Base-by-base conservation (phyloP, 2,329 filamentous ascomycete genomes). In the Clonostachys byssicola region DNA sequence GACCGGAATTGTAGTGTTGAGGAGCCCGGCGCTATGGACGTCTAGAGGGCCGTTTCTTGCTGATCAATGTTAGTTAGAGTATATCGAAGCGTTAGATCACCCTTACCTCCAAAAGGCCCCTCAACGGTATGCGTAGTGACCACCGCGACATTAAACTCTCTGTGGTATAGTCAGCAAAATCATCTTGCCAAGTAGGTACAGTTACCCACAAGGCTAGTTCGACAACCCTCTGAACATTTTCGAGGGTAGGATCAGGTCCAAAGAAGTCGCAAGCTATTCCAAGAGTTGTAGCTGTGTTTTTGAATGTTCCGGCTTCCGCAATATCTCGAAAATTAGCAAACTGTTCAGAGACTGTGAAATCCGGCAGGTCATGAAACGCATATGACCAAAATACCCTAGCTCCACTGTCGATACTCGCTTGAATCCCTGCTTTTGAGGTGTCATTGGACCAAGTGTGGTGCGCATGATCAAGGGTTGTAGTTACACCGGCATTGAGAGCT, bases 381-480 rank as follows among this genome's bases (percentile, higher is more conserved):
- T 68, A 71, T 2, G 63, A 65, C 71, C 71, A 78, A 49, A 71
- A 74, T 1, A 77, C 70, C 0, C 74, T 60, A 1, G 70, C 72
- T 3, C 74, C 69, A 35, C 74, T 77, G 12, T 76, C 49, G 18
- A 46, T 59, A 0, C 66, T 70, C 0, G 68, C 76, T 5, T 70
- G 63, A 3, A 77, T 54, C 1, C 73, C 74, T 0, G 75, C 72
- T 23, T 67, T 61, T 0, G 71, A 56, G 1, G 65, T 67, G 1
- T 66, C 66, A 10, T 66, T 60, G 1, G 64, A 70, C 66, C 68
- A 77, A 0, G 66, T 77, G 30, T 74, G 65, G 35, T 76, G 74
- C 1, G 77, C 76, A 43, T 80, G 75, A 47, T 81, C 77, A 1
- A 81, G 62, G 0, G 67, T 65, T 0, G 74, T 75, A 0, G 77